These are phyloP conservation scores for Echites panduratus DNA, from an alignment of 257 asterid species.

Conservation along the genomic window DNA sequence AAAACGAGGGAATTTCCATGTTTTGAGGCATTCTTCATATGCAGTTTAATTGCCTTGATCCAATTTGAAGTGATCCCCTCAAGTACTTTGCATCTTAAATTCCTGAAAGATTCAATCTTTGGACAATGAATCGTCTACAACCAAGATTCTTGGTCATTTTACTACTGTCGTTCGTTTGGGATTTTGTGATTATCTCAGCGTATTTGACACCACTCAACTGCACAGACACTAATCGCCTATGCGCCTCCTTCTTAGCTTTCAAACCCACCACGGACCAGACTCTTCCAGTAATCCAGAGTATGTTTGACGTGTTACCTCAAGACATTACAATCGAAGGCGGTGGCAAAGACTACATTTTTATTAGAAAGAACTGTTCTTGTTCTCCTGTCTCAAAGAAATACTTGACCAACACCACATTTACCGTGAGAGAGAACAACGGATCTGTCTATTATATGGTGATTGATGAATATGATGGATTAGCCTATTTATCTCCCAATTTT, in stretches of 20 bases:
- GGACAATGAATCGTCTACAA: constrained; percentile 35
- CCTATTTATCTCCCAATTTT: constrained; percentile 61
- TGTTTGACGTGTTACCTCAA: constrained; percentile 80
- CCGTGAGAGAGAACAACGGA: constrained; percentile 60
- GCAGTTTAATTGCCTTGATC: constrained; percentile 13
- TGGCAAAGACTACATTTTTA: constrained; percentile 65
- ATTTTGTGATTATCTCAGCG: constrained; percentile 23
- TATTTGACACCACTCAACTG: constrained; percentile 62
- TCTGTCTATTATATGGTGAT: constrained; percentile 68
- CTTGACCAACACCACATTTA: constrained; percentile 70
- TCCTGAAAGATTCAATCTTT: constrained; percentile 18
- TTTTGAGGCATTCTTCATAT: constrained; percentile 17
- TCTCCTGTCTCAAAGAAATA: constrained; percentile 43
- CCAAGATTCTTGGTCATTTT: constrained; percentile 34
- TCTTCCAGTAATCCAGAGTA: constrained; percentile 63
- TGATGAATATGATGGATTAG: constrained; percentile 70
- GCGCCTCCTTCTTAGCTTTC: constrained; percentile 84
- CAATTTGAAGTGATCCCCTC: constrained; percentile 1
- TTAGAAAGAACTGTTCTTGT: constrained; percentile 92
- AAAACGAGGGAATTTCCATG: background rate
- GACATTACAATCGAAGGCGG: constrained; percentile 76
- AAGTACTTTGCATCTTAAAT: no score
- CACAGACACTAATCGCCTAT: constrained; percentile 66
- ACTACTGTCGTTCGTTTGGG: constrained; percentile 16
- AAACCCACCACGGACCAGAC: constrained; percentile 59